These are phyloP conservation scores for Arxiozyma telluris DNA, from an alignment of 1,139 yeast genomes.

Conservation along the genomic window DNA sequence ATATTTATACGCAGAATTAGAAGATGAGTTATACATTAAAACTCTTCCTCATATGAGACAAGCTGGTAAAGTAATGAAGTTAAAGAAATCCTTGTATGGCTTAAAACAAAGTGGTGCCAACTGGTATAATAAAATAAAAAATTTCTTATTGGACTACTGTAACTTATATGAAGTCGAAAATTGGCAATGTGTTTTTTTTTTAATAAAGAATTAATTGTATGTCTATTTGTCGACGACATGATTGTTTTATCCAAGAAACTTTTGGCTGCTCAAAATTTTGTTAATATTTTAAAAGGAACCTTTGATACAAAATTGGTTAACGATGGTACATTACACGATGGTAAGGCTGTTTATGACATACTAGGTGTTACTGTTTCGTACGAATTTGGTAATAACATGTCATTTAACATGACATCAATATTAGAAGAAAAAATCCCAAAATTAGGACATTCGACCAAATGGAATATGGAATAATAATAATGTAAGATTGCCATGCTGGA, in stretches of 20 bases:
- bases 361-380: slow-evolving; percentile 6
- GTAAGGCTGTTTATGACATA: slow-evolving; percentile 3
- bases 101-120: slow-evolving; percentile 11
- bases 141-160: background rate
- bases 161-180: background rate
- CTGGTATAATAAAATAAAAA: slow-evolving; percentile 7
- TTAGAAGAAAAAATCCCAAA: slow-evolving; percentile 1
- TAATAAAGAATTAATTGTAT: background rate
- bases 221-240: slow-evolving; percentile 11
- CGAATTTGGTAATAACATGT: background rate
- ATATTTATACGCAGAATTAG: background rate
- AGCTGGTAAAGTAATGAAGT: slow-evolving; percentile 5
- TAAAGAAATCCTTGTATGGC: slow-evolving; percentile 9
- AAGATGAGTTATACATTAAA: background rate
- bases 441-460: background rate
- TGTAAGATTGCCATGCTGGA: background rate
- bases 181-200: background rate
- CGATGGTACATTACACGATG: background rate
- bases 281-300: background rate
- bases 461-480: background rate
- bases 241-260: background rate
- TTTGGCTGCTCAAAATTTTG: background rate
- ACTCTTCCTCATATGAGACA: background rate
- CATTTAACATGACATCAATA: slow-evolving; percentile 5
- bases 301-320: slow-evolving; percentile 3